Evolutionary conservation across 108 stramenopile species (phyloP).

Genomic region (Skeletonema potamos): DNA sequence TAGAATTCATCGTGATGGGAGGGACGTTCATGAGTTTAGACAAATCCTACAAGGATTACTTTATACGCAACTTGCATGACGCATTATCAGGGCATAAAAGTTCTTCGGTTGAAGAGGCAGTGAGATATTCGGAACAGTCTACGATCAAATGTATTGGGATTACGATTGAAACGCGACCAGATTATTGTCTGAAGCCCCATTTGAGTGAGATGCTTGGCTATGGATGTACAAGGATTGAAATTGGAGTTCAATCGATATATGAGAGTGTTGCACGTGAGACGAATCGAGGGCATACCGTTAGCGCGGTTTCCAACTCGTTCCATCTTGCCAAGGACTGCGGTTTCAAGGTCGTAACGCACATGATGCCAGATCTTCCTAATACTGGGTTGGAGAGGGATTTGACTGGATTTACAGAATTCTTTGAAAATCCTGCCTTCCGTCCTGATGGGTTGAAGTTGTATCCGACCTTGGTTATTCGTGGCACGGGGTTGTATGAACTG

Average conservation of each 20-base stretch:
- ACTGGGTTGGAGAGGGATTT: slow-evolving; percentile 91
- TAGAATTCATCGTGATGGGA: slow-evolving; percentile 97
- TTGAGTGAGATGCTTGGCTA: slow-evolving; percentile 93
- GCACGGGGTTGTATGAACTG: slow-evolving; percentile 94
- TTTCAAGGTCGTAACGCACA: slow-evolving; percentile 96
- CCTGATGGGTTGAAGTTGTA: slow-evolving; percentile 96
- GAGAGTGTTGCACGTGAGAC: slow-evolving; percentile 93
- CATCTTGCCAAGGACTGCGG: slow-evolving; percentile 95
- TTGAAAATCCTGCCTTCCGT: slow-evolving; percentile 92
- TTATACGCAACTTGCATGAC: slow-evolving; percentile 94
- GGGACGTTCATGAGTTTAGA: slow-evolving; percentile 94
- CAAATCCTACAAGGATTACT: slow-evolving; percentile 90
- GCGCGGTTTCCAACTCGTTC: slow-evolving; percentile 90
- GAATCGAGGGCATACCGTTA: slow-evolving; percentile 95
- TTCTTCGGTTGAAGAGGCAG: slow-evolving; percentile 82
- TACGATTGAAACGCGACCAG: slow-evolving; percentile 96
- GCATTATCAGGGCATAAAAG: slow-evolving; percentile 88
- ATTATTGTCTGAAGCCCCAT: slow-evolving; percentile 95
- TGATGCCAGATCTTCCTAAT: slow-evolving; percentile 98
- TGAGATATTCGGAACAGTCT: slow-evolving; percentile 86
- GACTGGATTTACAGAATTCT: slow-evolving; percentile 88
- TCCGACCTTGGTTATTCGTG: slow-evolving; percentile 95
- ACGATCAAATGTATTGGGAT: slow-evolving; percentile 93
- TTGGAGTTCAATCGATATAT: slow-evolving; percentile 96
- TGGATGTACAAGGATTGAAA: slow-evolving; percentile 98